Conservation (phyloP, 345 rosid species). For the Anastatica hierochuntica region DNA sequence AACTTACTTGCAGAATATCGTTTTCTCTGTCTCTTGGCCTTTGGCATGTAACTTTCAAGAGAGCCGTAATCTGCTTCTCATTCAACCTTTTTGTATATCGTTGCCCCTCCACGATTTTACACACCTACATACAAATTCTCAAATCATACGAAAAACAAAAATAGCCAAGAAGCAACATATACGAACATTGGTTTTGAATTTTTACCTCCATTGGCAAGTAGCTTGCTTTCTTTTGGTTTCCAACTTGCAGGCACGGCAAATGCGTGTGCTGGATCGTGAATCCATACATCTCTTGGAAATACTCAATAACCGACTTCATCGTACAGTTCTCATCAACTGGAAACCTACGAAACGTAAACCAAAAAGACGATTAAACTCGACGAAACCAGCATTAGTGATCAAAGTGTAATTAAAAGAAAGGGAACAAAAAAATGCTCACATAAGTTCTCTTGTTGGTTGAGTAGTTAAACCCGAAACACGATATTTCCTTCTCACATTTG, state of each 20-base stretch:
- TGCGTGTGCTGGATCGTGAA: constrained; percentile 84
- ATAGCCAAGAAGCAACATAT: background rate
- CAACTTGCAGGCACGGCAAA: constrained; percentile 97
- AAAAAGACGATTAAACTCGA: background rate
- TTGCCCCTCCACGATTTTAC: constrained; percentile 98
- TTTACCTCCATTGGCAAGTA: constrained; percentile 98
- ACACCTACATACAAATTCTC: constrained; percentile 53
- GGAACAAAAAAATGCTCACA: constrained; percentile 40
- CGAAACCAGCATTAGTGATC: background rate
- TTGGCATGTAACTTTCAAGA: constrained; percentile 90
- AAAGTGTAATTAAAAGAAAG: background rate
- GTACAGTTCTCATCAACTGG: constrained; percentile 91
- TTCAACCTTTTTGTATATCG: constrained; percentile 85
- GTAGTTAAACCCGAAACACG: constrained; percentile 98
- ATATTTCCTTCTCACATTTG: constrained; percentile 80
- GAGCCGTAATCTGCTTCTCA: constrained; percentile 89
- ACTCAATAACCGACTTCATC: constrained; percentile 94
- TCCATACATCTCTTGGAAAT: constrained; percentile 98
- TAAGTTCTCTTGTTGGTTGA: constrained; percentile 93
- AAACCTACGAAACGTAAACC: constrained; percentile 42
- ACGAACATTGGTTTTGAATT: background rate
- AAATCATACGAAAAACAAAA: background rate
- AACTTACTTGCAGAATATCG: constrained; percentile 60
- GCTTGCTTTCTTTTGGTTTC: constrained; percentile 94
- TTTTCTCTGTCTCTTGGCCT: constrained; percentile 89